phyloP scores from a whole-genome alignment of 2,329 filamentous ascomycete species.

The Neonectria magnoliae region DNA sequence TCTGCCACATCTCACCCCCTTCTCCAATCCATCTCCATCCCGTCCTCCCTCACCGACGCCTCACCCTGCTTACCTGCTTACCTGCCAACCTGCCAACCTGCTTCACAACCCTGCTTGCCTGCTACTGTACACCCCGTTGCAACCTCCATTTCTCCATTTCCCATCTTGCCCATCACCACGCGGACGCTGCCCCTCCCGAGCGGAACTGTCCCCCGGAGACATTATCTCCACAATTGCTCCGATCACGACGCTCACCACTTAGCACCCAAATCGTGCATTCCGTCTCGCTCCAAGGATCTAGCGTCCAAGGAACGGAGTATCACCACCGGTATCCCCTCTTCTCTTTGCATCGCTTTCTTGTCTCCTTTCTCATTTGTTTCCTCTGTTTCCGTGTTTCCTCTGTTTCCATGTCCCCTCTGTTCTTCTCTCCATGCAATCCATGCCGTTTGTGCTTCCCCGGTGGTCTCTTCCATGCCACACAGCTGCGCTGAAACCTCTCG shows the following conservation, averaged over 20 bases:
- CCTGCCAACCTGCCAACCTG: background rate
- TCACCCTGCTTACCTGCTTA: background rate
- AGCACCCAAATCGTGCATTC: conserved; percentile 3
- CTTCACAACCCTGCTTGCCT: background rate
- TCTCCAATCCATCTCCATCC: background rate
- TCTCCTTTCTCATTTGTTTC: background rate
- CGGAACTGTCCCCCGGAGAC: conserved; percentile 11
- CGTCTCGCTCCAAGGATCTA: conserved; percentile 5
- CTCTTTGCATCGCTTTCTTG: background rate
- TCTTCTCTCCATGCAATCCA: background rate
- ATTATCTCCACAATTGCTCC: conserved; percentile 14
- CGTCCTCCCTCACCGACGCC: conserved; percentile 11
- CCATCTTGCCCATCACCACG: background rate
- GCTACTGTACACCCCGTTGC: background rate
- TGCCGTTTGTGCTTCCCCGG: background rate
- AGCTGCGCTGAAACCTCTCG: background rate
- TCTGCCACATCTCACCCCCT: background rate
- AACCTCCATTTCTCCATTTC: background rate
- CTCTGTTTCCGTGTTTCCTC: conserved; percentile 3
- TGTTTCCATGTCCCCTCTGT: conserved; percentile 1
- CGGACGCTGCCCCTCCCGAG: conserved; percentile 13
- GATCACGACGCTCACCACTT: conserved; percentile 7
- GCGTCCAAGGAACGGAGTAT: background rate
- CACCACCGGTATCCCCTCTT: background rate
- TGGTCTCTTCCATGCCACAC: background rate